Conservation (phyloP, 2,329 filamentous ascomycete genomes). For the Phaeosphaeriaceae sp. region DNA sequence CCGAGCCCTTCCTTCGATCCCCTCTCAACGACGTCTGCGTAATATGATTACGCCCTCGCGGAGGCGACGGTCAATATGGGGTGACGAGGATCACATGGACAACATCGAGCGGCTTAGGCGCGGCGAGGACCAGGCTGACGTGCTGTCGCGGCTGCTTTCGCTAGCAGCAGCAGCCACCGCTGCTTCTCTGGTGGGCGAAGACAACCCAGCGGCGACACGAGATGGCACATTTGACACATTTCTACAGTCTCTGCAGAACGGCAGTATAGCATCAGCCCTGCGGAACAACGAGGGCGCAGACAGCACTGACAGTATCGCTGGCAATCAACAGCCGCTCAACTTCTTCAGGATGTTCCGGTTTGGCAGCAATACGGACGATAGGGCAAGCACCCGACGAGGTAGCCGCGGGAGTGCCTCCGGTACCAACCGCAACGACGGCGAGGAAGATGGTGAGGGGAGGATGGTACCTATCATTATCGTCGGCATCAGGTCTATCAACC, state of each 20-base stretch:
- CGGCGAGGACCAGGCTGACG: constrained; percentile 68
- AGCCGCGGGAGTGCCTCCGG: constrained; percentile 32
- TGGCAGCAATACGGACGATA: constrained; percentile 55
- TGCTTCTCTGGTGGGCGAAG: constrained; percentile 68
- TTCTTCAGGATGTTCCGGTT: constrained; percentile 75
- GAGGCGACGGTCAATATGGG: constrained; percentile 59
- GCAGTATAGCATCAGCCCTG: constrained; percentile 64
- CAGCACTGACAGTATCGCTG: constrained; percentile 44
- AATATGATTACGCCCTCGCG: constrained; percentile 55
- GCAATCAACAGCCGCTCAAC: constrained; percentile 64
- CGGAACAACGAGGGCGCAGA: constrained; percentile 52
- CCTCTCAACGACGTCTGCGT: constrained; percentile 47
- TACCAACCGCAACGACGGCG: constrained; percentile 26
- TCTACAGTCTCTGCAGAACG: constrained; percentile 67
- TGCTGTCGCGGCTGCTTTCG: constrained; percentile 67
- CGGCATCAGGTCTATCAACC: constrained; percentile 70
- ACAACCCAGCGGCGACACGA: constrained; percentile 62
- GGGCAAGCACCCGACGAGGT: constrained; percentile 26
- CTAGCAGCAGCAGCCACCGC: constrained; percentile 70
- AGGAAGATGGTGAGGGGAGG: constrained; percentile 58
- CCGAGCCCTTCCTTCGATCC: constrained; percentile 45
- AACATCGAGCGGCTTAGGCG: constrained; percentile 50
- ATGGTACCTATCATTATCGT: constrained; percentile 75
- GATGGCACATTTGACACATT: constrained; percentile 70
- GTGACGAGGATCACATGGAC: constrained; percentile 33